Evolutionary conservation across 768 basidiomycete genomes (phyloP), one percentile per base, ranked within the genome.

Genomic region (Lentinula lateritia): DNA sequence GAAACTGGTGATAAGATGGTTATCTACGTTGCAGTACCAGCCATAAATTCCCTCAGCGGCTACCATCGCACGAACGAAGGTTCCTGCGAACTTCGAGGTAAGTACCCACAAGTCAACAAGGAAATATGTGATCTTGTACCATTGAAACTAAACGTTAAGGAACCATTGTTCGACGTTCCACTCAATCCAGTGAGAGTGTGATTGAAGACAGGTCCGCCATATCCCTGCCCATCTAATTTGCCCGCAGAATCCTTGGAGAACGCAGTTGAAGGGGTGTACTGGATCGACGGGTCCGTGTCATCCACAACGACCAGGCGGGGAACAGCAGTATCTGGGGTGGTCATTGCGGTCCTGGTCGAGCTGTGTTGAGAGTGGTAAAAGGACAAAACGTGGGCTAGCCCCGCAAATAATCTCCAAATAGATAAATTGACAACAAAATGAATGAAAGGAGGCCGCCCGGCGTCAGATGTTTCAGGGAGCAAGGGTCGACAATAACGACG

Each of bases 251-350:
- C 58, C 20, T 48, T 43, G 18, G 43, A 48, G 38, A 59, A 59
- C 13, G 58, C 58, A 50, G 35, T 35, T 13, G 58, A 15, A 20
- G 56, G 56, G 10, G 43, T 36, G 34, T 59, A 59, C 43, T 36
- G 58, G 9, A 59, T 59, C 2, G 58, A 23, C 6, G 58, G 16
- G 34, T 59, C 58, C 10, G 58, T 59, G 32, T 59, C 58, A 39
- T 59, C 58, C 35, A 59, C 58, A 38, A 59, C 58, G 32, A 59
- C 58, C 10, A 59, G 45, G n/a, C 58, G 28, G 13, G 58, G 58
- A 46, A 56, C 41, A 34, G 38, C 55, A 42, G 55, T 32, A 43
- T 28, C 41, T 42, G 55, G 55, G 8, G 55, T 56, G n/a, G 53
- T 36, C 50, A 52, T 52, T 34, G 50, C 32, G 0, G n/a, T 12